Evolutionary conservation across 2,329 filamentous ascomycete genomes (phyloP), one percentile per base, ranked within the genome.

Genomic region (Cercospora janseana): DNA sequence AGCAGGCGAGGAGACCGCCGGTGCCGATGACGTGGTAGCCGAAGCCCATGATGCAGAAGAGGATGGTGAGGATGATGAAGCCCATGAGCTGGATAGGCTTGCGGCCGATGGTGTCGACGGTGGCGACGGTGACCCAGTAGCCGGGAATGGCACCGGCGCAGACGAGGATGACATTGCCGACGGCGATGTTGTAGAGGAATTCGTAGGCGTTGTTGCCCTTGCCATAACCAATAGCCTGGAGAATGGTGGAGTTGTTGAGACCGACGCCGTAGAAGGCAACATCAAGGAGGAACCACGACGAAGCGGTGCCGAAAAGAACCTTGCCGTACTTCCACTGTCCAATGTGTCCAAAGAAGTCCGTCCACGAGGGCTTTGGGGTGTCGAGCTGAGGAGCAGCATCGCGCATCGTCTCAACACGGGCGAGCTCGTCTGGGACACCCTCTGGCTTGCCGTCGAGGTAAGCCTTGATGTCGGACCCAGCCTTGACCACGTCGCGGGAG

Each of bases 251-350:
- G 69, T 88, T 90, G 70, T 90, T 91, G 42, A 92, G 75, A 26
- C 84, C 84, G 16, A 91, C 79, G 59, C 70, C 69, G 52, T 73
- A 71, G 56, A 73, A 72, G 28, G 77, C 77, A 31, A 80, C 75
- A 64, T 91, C 87, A 46, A 88, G 82, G 70, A 87, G 80, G 70
- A 91, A 92, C 88, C 88, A 94, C 2, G 88, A 92, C 31, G 85
- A 85, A 9, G 87, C 86, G 9, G 87, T 92, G n/a, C 87, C 87
- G 32, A 89, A 73, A 0, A 89, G 79, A 12, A 90, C 77, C 64
- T 83, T 81, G 47, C 79, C 82, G 66, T 92, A 84, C 72, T 82
- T 86, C 75, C 79, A 82, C 64, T 85, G 79, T 51, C 75, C 67
- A 69, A 89, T 92, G 72, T 92, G 85, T 26, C 68, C 69, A 69